Evolutionary conservation across 179 eudicot species (phyloP).

Genomic region (Silene vulgaris): DNA sequence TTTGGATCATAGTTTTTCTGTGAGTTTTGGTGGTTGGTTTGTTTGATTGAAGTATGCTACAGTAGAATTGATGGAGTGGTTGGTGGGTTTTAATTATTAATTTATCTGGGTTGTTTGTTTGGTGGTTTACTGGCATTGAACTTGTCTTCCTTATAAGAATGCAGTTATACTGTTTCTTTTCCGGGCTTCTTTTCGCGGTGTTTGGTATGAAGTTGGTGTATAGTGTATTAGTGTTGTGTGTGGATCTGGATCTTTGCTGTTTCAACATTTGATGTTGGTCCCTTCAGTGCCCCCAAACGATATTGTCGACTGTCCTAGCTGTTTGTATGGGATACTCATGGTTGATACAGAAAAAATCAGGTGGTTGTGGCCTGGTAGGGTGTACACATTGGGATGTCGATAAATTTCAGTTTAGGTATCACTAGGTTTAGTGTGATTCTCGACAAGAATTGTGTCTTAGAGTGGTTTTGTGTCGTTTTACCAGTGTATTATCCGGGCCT

Average conservation of each 20-base stretch:
- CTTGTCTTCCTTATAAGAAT: background rate
- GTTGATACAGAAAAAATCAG: background rate
- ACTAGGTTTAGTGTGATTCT: background rate
- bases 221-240: background rate
- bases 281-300: background rate
- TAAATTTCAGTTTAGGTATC: background rate
- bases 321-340: background rate
- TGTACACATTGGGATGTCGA: background rate
- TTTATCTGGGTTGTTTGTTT: slow-evolving; percentile 6
- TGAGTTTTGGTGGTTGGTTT: background rate
- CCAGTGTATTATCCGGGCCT: background rate
- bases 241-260: slow-evolving; percentile 16
- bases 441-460: background rate
- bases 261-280: slow-evolving; percentile 8
- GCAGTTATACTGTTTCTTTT: background rate
- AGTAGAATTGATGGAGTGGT: slow-evolving; percentile 1
- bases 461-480: background rate
- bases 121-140: slow-evolving; percentile 21
- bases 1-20: slow-evolving; percentile 31
- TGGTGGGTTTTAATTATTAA: background rate
- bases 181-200: background rate
- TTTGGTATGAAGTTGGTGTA: slow-evolving; percentile 6
- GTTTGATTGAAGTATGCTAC: slow-evolving; percentile 4
- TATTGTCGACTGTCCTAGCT: too few relatives aligned
- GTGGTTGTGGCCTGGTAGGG: background rate